Evolutionary conservation across 2,329 filamentous ascomycete species (phyloP), one percentile per base, ranked within the genome.

Genomic region (Blastomyces parvus): DNA sequence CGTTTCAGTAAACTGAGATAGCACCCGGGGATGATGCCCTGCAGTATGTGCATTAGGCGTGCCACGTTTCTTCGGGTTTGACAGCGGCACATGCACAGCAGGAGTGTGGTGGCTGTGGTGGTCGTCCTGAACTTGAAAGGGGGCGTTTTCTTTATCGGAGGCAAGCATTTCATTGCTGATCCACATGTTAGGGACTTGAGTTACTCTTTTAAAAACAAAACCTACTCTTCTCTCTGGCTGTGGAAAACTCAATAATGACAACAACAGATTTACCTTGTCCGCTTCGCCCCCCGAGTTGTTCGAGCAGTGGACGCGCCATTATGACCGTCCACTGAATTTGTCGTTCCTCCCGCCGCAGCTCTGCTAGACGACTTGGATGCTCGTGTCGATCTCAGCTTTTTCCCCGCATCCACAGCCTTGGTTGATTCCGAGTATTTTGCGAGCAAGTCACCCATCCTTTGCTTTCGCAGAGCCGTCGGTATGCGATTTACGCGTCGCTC

Each of bases 401-500:
- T 72, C 8, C 73, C 71, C 4, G 74, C 82, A 84, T 67, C 58
- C 53, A 68, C 66, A 60, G 64, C 57, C 42, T 72, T 70, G 61
- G 72, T 70, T 58, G 69, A 69, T 57, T 68, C 67, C 33, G 70
- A 67, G 68, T 84, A 76, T 66, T 83, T 83, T 53, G 83, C 79
- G 6, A 92, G 74, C 9, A 97, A 81, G 55, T 96, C 92, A 63
- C 86, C 86, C 82, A 99, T 93, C 63, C 85, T 95, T 66, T 86
- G 82, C 71, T 88, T 89, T 64, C 93, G 87, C 66, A 96, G 78
- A 19, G 87, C 83, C 69, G 86, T 84, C 8, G 94, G 94, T 61
- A 97, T 94, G 62, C 94, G 87, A 73, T 97, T 96, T 74, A 97
- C 84, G 77, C 94, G 89, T 78, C 96, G 89, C 76, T 97, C 92